Percentiles rank a stretch among this genome's conserved stretches.
phyloP scores from a whole-genome alignment of 768 basidiomycete genomes.

The Rhizopogon roseolus region DNA sequence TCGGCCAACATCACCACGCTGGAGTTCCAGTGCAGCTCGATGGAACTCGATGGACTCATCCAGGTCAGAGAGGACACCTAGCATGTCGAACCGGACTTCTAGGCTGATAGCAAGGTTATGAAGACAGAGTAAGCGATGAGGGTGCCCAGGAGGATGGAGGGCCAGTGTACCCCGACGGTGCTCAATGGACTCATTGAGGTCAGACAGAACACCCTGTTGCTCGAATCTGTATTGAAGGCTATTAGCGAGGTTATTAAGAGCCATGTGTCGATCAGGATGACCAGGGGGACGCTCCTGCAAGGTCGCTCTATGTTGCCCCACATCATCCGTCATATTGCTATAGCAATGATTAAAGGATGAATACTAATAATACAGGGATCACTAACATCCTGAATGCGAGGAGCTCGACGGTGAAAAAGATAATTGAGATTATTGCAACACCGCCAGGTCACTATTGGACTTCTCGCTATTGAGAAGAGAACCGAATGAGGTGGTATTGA shows the following conservation, averaged over 20 bases:
- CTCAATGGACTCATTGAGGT: not conserved
- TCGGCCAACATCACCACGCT: slow-evolving; percentile 6
- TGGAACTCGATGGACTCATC: slow-evolving; percentile 8
- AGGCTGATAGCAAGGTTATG: not conserved
- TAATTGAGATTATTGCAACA: too few species aligned
- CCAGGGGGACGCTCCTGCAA: not conserved
- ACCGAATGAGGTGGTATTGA: too few species aligned
- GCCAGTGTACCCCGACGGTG: not conserved
- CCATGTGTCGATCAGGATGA: not conserved
- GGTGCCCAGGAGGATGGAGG: not conserved
- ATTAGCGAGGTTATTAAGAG: not conserved
- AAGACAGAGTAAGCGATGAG: not conserved
- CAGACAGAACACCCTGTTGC: not conserved
- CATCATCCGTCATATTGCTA: too few species aligned
- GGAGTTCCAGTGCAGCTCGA: slow-evolving; percentile 10
- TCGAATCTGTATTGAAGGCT: not conserved
- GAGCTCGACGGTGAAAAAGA: too few species aligned
- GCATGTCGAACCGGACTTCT: not conserved
- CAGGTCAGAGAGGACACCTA: slow-evolving; percentile 1
- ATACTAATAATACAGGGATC: too few species aligned
- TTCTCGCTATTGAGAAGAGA: too few species aligned
- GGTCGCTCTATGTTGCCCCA: not conserved
- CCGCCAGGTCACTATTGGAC: too few species aligned
- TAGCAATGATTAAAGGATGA: too few species aligned
- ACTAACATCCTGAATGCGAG: too few species aligned